phyloP scores from a whole-genome alignment of 768 basidiomycete genomes.

The Pulveroboletus ravenelii region DNA sequence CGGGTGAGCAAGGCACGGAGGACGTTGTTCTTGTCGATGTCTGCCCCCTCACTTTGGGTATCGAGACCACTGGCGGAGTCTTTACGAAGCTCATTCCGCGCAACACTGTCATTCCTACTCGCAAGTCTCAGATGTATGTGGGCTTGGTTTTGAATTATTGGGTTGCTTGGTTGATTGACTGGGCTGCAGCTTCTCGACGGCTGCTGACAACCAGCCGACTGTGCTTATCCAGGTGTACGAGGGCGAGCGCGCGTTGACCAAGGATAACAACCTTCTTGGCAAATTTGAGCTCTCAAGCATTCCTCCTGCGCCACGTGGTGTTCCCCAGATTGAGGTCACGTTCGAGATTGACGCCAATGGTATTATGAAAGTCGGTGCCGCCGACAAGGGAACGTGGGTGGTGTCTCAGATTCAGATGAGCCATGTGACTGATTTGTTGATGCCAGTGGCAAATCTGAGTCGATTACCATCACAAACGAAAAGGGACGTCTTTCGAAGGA shows the following conservation, averaged over 20 bases:
- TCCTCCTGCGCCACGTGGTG: constrained; percentile 92
- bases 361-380: constrained; percentile 90
- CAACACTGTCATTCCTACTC: constrained; percentile 97
- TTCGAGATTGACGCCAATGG: constrained; percentile 96
- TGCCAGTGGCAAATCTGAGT: constrained; percentile 72
- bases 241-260: constrained; percentile 94
- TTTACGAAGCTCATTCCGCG: constrained; percentile 97
- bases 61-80: constrained; percentile 97
- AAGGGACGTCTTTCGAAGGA: constrained; percentile 87
- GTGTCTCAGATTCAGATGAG: accelerated
- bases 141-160: neutral
- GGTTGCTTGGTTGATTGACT: neutral
- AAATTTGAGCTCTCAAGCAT: constrained; percentile 93
- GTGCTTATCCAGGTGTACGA: constrained; percentile 97
- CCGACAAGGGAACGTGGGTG: constrained; percentile 89
- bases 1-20: constrained; percentile 85
- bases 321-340: constrained; percentile 95
- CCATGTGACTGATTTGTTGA: neutral
- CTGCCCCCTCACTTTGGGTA: constrained; percentile 95
- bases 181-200: constrained; percentile 59
- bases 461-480: constrained; percentile 93
- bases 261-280: constrained; percentile 98
- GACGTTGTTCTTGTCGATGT: constrained; percentile 96
- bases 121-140: constrained; percentile 86
- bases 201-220: constrained; percentile 89